Evolutionary conservation across 768 basidiomycete genomes (phyloP).

Genomic region (Boletus sensibilis): DNA sequence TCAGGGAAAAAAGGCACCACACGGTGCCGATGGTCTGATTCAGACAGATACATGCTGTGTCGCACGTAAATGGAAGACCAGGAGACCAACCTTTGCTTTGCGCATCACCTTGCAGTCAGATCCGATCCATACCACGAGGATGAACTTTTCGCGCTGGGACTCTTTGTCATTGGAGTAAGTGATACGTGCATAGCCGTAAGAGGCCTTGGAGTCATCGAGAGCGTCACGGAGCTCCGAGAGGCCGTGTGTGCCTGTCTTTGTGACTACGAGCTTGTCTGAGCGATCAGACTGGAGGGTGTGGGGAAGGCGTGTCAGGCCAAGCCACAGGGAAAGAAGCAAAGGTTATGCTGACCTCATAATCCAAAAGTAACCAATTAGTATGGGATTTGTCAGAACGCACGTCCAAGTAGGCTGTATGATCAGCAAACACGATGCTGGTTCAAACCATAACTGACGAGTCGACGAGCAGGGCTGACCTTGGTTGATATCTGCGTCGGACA

Average conservation of each 20-base stretch:
- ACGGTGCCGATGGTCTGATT: constrained; percentile 4
- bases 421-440: constrained; percentile 11
- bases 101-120: constrained; percentile 85
- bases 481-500: constrained; percentile 67
- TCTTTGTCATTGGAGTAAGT: constrained; percentile 86
- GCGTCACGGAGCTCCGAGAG: constrained; percentile 71
- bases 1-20: constrained; percentile 5
- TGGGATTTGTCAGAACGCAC: constrained; percentile 83
- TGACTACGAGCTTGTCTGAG: constrained; percentile 78
- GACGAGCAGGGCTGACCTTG: constrained; percentile 51
- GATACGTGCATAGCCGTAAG: constrained; percentile 82
- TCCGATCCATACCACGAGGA: constrained; percentile 84
- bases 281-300: constrained; percentile 52
- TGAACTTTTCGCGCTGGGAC: constrained; percentile 85
- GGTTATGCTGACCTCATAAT: constrained; percentile 66
- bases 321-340: neutral
- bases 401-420: constrained; percentile 72
- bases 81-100: constrained; percentile 72
- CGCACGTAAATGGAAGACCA: constrained; percentile 17
- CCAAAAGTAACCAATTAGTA: constrained; percentile 86
- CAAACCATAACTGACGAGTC: constrained; percentile 9
- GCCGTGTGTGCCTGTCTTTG: constrained; percentile 77
- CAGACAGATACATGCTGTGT: constrained; percentile 14
- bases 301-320: constrained; percentile 20
- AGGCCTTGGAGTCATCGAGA: constrained; percentile 72